Evolutionary conservation across 345 rosid genomes (phyloP).

Genomic region (Mallotus nudiflorus): DNA sequence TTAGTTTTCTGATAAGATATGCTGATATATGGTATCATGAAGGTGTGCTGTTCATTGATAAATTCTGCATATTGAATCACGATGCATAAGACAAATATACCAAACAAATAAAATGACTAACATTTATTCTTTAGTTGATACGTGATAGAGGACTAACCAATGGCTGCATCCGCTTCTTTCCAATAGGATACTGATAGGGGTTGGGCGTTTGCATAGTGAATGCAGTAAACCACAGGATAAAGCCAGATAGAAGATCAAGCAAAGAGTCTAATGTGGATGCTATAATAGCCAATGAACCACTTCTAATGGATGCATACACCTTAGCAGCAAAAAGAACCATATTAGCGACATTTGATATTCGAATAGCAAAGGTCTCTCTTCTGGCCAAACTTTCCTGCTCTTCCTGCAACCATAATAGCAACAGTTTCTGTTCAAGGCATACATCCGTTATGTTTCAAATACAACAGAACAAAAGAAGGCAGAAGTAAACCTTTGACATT

Average conservation of each 20-base stretch:
- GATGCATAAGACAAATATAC: not conserved
- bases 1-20: no score
- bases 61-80: not conserved
- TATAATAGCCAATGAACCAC: conserved; percentile 93
- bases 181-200: conserved; percentile 94
- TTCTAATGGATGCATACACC: conserved; percentile 85
- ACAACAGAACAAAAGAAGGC: conserved; percentile 3
- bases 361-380: conserved; percentile 86
- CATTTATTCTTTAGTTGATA: not conserved
- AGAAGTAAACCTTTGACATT: conserved; percentile 68
- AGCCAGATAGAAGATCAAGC: conserved; percentile 98
- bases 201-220: conserved; percentile 97
- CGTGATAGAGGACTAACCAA: conserved; percentile 53
- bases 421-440: conserved; percentile 16
- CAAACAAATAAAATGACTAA: not conserved
- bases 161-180: conserved; percentile 98
- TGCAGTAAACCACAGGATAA: conserved; percentile 98
- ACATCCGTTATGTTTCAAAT: not conserved
- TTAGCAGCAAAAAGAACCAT: conserved; percentile 93
- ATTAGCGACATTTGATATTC: conserved; percentile 88
- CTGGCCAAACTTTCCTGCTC: conserved; percentile 79
- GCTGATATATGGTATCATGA: not conserved
- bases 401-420: conserved; percentile 54
- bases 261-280: conserved; percentile 98
- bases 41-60: no score